Evolutionary conservation across 805 yeast genomes (phyloP), one percentile per base, ranked within the genome.

Genomic region (Monosporozyma aquatica): DNA sequence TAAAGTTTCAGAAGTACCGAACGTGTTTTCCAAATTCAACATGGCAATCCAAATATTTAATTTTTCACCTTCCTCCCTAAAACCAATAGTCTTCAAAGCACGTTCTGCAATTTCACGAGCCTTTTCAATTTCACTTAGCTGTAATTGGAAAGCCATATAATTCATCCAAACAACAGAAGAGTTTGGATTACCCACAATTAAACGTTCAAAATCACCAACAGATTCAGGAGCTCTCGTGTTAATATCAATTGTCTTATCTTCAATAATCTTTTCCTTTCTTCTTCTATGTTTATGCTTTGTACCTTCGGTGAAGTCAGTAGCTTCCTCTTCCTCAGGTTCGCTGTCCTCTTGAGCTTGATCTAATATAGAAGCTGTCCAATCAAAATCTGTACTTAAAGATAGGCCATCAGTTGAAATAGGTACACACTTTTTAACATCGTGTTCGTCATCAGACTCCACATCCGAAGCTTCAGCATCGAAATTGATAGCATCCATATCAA

Each of bases 101-200:
- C 98, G 77, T 54, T 82, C 84, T 36, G 86, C 97, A 53, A 92
- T 78, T 61, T 86, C 95, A 54, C 98, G 78, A 8, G 97, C 96
- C 65, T 85, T 87, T 29, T 90, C 97, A 45, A 87, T 69, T 64
- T 92, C 98, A 68, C 95, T 84, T 48, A 90, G 71, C 64, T 89
- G 96, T 49, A 92, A 72, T 64, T 89, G 95, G 82, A 90, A 92
- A 4, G 97, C 89, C 96, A 92, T 92, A 66, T 84, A 92, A 66
- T 89, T 86, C 85, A 92, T 90, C 98, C 98, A 92, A 44, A 87
- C 65, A 27, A 89, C 75, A 1, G 98, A 90, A 3, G 95, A 86
- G 68, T 86, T 82, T 38, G 98, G 97, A 59, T 83, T 83, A 60
- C 97, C 94, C 46, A 92, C 75, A 43, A 92, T 72, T 50, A 92